Base-by-base conservation (phyloP, 2,329 filamentous ascomycete genomes). In the Aspergillus sp. region DNA sequence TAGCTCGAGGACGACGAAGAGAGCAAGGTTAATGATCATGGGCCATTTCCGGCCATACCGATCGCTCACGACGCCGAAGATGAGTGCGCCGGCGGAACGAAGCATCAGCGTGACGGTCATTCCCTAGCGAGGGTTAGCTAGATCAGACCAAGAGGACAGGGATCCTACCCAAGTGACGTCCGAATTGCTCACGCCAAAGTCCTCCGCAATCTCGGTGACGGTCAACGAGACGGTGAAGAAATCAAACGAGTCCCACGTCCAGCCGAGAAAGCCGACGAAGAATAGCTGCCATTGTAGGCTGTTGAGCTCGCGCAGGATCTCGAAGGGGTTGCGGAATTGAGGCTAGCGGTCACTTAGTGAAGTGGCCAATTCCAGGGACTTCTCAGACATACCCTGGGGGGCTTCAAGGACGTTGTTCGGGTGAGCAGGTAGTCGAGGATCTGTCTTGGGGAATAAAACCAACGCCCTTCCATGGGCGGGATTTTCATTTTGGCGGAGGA, bases 21-120 rank as follows among this genome's bases (percentile, higher is more conserved):
- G 75, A 57, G 91, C 78, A 85, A 93, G 89, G 78, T 93, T 93
- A 66, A 85, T 65, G 9, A 93, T 86, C 87, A 93, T 90, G 46
- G 89, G 89, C 87, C 89, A 70, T 54, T 93, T 93, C 54, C 90
- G 84, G 6, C 90, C 91, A 72, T 86, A 95, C 63, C 86, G 86
- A 73, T 96, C 91, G 63, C 89, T 88, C 1, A 88, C 85, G 19
- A 93, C 77, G 57, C 91, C 91, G 63, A 95, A 95, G 68, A 84
- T 68, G 20, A 88, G 87, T 3, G 90, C 89, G 8, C 91, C 91
- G 30, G 93, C 77, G 9, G 88, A 90, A 34, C 90, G 83, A 42
- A 93, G 81, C 34, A 93, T 82, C 13, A 93, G 79, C 0, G 89
- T 91, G 33, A 93, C 77, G 0, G 68, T 70, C 15, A 70, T 70